Base-by-base conservation (phyloP, 148 eudicot species). In the Amaranthus palmeri region DNA sequence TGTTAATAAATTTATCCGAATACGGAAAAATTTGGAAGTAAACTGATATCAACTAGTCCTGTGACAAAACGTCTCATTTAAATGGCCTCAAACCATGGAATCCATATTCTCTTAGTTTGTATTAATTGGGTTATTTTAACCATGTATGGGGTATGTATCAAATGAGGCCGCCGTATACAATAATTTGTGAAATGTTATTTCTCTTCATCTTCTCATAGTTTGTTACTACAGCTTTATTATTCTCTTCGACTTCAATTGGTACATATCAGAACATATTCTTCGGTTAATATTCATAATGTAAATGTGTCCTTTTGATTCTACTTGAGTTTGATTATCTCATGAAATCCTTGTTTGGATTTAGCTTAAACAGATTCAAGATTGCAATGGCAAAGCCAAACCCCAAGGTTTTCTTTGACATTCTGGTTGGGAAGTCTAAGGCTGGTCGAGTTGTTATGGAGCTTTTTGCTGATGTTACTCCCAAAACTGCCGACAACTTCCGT, bases 401-500 rank as follows among this genome's bases (percentile, higher is more conserved):
- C 61, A 92, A 87, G 79, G 93, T 92, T 41, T 90, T 90, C 86
- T 90, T 92, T 44, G 97, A 92, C 82, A 88, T 92, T 63, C 68
- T 83, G 70, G 84, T 90, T 12, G 96, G 98, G 36, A 82, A 81
- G 61, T 54, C 61, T 65, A 86, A 84, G 72, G 88, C 87, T 9
- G 92, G 92, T 11, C 79, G 93, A 47, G 68, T 92, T 52, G 90
- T 87, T 14, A 90, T 92, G 96, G 93, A 90, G 77, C 81, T 92
- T 1, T 92, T 82, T 61, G 78, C 84, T 3, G 93, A 86, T 64
- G 77, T 60, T n/a, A 83, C 87, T 41, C 97, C 96, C 40, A 90
- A 84, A 80, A 90, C 96, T 12, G 93, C 90, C 7, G 91, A 92
- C 44, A 88, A 92, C 74, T 92, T 92, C 83, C 92, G 92, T 5